Percentiles rank a stretch among this genome's conserved stretches.
phyloP scores from a whole-genome alignment of 345 rosid species.

The Eucalyptus erythrocorys region DNA sequence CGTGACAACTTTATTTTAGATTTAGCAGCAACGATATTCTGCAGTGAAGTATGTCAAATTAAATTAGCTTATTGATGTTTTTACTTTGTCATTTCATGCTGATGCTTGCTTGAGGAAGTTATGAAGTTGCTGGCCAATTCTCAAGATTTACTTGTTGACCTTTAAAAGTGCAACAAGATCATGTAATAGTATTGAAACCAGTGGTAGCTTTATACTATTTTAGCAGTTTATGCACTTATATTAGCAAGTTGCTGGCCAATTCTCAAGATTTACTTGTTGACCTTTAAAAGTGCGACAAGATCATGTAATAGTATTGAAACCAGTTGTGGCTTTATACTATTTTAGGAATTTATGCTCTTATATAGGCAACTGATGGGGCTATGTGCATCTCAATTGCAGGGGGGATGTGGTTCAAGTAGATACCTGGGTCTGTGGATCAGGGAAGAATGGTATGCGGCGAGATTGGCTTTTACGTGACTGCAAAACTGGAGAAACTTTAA shows the following conservation, averaged over 20 bases:
- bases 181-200: background rate
- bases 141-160: background rate
- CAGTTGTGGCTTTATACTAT: background rate
- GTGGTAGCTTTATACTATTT: background rate
- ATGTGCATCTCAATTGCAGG: slow-evolving; percentile 26
- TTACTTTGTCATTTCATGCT: background rate
- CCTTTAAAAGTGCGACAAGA: background rate
- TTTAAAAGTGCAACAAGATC: background rate
- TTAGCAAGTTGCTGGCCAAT: background rate
- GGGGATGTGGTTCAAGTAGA: slow-evolving; percentile 89
- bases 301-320: background rate
- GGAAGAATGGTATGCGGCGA: slow-evolving; percentile 96
- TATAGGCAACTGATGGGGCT: background rate
- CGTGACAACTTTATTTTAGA: background rate
- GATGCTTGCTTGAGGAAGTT: background rate
- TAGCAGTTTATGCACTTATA: background rate
- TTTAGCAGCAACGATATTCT: background rate
- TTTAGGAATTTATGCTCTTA: background rate
- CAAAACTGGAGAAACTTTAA: slow-evolving; percentile 66
- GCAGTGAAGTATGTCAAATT: background rate
- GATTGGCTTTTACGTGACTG: slow-evolving; percentile 81
- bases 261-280: background rate
- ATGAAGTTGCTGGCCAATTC: background rate
- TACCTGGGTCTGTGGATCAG: slow-evolving; percentile 83
- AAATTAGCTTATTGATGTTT: background rate